Percentiles rank a stretch among this genome's conserved stretches.
Evolutionary conservation across 805 yeast genomes (phyloP).

Genomic region (Pichia heedii): DNA sequence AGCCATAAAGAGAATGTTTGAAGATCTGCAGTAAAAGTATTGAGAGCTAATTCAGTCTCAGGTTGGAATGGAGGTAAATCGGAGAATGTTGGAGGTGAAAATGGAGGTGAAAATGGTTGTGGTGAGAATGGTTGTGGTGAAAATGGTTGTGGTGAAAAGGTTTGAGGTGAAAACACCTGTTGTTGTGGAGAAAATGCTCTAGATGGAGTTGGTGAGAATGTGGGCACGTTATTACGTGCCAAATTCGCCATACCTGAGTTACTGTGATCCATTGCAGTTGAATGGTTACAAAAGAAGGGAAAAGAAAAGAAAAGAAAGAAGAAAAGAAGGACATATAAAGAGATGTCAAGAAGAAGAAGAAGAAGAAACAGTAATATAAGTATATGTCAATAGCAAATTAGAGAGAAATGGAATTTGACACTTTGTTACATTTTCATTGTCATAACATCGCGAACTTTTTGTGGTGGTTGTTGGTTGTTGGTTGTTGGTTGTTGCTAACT

Average conservation of each 20-base stretch:
- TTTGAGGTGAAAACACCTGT: neutral
- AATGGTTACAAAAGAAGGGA: neutral
- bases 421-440: too few species aligned
- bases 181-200: neutral
- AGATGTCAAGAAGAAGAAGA: too few species aligned
- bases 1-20: conserved; percentile 36
- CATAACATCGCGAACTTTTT: too few species aligned
- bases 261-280: neutral
- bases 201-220: neutral
- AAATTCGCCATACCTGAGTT: neutral
- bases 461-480: too few species aligned
- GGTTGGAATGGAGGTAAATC: conserved; percentile 28
- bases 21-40: conserved; percentile 36
- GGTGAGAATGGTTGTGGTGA: neutral
- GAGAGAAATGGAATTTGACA: too few species aligned
- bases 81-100: neutral
- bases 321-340: too few species aligned
- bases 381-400: too few species aligned
- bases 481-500: too few species aligned
- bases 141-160: neutral
- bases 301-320: too few species aligned
- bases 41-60: conserved; percentile 20
- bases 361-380: too few species aligned
- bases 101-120: neutral
- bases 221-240: neutral